Percentiles rank a stretch among this genome's conserved stretches.
Evolutionary conservation across 169 alveolate genomes (phyloP).

Genomic region (Plasmodium fragile): DNA sequence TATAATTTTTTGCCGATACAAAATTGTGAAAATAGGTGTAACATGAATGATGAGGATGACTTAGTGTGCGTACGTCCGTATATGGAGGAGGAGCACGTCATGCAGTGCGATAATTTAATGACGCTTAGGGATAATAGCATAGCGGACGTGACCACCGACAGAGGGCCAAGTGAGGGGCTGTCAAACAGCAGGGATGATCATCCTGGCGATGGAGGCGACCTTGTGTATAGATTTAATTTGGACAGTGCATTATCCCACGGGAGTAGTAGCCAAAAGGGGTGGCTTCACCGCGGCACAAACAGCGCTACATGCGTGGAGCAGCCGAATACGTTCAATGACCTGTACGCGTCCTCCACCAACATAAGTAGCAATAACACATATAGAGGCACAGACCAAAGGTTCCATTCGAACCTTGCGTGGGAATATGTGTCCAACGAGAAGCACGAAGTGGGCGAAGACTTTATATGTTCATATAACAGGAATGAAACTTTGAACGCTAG

Average conservation of each 20-base stretch:
- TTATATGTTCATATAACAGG: constrained; percentile 44
- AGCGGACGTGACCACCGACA: not conserved
- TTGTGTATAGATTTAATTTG: constrained; percentile 37
- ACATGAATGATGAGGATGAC: constrained; percentile 61
- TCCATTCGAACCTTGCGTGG: constrained; percentile 10
- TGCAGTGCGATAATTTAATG: constrained; percentile 29
- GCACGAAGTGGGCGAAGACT: constrained; percentile 33
- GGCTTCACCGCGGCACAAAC: not conserved
- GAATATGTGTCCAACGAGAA: constrained; percentile 64
- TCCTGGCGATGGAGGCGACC: not conserved
- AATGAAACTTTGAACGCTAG: not conserved
- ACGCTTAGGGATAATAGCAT: constrained; percentile 8
- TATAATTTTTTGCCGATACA: constrained; percentile 25
- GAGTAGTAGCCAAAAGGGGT: not conserved
- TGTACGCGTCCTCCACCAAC: not conserved
- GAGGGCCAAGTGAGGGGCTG: not conserved
- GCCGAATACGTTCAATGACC: not conserved
- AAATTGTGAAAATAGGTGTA: constrained; percentile 3
- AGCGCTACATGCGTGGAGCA: not conserved
- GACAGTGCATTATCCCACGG: not conserved
- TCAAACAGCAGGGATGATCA: constrained; percentile 1
- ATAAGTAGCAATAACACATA: not conserved
- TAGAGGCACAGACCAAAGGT: not conserved
- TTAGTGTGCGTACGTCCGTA: constrained; percentile 41
- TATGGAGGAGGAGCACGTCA: constrained; percentile 11